A percentile compares a stretch with the other conserved stretches of the same genome.
Conservation (phyloP, 2,329 filamentous ascomycete species). For the Neonectria ditissima region DNA sequence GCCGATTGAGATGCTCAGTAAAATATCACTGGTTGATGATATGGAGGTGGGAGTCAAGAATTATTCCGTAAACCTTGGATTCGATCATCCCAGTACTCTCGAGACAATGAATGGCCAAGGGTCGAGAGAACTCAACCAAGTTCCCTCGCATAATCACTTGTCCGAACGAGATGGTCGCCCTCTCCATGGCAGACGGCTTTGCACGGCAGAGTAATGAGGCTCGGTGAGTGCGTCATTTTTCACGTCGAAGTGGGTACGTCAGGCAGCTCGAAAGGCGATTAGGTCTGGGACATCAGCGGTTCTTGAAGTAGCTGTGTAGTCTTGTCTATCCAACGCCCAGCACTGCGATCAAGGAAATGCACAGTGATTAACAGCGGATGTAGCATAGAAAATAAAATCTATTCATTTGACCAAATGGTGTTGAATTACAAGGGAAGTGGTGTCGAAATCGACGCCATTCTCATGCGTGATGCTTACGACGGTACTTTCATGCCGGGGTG, state of each 20-base stretch:
- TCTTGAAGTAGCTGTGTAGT: too few relatives aligned
- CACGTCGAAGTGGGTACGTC: constrained; percentile 86
- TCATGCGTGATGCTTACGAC: too few relatives aligned
- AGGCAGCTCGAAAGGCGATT: too few relatives aligned
- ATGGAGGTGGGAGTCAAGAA: constrained; percentile 63
- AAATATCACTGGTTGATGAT: background rate
- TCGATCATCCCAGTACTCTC: constrained; percentile 79
- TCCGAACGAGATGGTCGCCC: constrained; percentile 86
- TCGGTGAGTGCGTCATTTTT: constrained; percentile 80
- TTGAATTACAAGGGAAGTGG: too few relatives aligned
- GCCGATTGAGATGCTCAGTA: background rate
- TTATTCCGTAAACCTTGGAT: constrained; percentile 73
- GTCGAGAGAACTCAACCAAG: constrained; percentile 70
- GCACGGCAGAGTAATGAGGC: constrained; percentile 76
- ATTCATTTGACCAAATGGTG: too few relatives aligned
- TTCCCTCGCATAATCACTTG: constrained; percentile 82
- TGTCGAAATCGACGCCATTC: too few relatives aligned
- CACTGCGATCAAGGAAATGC: too few relatives aligned
- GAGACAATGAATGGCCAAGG: constrained; percentile 84
- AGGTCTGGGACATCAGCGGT: too few relatives aligned
- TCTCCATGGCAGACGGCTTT: constrained; percentile 86
- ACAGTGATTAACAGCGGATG: too few relatives aligned
- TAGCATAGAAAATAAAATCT: too few relatives aligned
- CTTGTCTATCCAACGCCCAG: too few relatives aligned
- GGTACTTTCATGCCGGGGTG: too few relatives aligned